Conservation (phyloP, 2,329 filamentous ascomycete genomes). For the Botrytis aclada region DNA sequence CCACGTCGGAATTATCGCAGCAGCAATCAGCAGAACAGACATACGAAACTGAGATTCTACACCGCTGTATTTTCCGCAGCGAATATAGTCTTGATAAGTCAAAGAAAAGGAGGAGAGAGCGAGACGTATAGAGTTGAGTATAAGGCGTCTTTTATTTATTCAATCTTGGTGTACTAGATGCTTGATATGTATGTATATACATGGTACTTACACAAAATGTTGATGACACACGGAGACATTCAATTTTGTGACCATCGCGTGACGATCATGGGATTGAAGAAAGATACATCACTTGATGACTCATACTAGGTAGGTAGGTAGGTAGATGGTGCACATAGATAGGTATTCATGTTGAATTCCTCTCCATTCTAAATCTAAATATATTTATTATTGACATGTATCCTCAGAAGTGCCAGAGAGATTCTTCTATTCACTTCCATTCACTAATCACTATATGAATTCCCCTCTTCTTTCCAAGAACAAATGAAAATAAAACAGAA, state of each 20-base stretch:
- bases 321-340: background rate
- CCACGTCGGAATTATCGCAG: background rate
- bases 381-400: no score
- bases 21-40: background rate
- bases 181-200: background rate
- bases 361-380: no score
- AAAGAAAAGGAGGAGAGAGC: background rate
- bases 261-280: background rate
- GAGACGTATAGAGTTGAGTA: background rate
- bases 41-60: background rate
- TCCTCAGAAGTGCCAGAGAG: no score
- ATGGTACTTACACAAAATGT: no score
- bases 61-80: no score
- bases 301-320: background rate
- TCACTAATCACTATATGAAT: no score
- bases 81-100: background rate
- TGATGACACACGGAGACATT: background rate
- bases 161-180: background rate
- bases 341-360: no score
- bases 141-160: background rate
- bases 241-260: background rate
- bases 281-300: background rate
- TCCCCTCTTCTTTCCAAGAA: no score
- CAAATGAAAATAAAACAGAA: no score
- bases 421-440: no score